phyloP scores from a whole-genome alignment of 495 filamentous ascomycete genomes.

The Cercophora sp. region DNA sequence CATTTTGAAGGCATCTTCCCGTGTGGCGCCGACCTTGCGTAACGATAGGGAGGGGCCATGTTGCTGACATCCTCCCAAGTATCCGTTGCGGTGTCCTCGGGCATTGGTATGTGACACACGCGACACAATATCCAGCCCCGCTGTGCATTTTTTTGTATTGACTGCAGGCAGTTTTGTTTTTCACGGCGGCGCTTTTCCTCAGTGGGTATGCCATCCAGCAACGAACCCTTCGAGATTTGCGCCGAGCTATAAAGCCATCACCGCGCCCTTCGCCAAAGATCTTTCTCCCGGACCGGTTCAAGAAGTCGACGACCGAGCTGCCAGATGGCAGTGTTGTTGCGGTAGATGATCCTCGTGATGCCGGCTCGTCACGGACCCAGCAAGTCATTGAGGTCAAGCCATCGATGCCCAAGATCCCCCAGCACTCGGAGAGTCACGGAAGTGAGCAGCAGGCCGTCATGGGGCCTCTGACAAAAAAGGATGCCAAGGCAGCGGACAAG shows the following conservation, averaged over 20 bases:
- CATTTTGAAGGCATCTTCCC: too few species aligned
- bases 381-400: slow-evolving; percentile 32
- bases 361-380: too few species aligned
- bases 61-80: slow-evolving; percentile 52
- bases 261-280: slow-evolving; percentile 40
- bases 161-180: slow-evolving; percentile 39
- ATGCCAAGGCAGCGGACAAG: slow-evolving; percentile 3
- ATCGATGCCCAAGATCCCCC: slow-evolving; percentile 14
- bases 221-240: slow-evolving; percentile 47
- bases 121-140: slow-evolving; percentile 28
- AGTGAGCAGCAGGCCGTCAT: neutral
- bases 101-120: slow-evolving; percentile 39
- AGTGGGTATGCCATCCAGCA: slow-evolving; percentile 54
- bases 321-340: slow-evolving; percentile 33
- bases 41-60: too few species aligned
- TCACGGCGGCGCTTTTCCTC: slow-evolving; percentile 49
- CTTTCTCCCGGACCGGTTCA: slow-evolving; percentile 39
- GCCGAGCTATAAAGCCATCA: slow-evolving; percentile 41
- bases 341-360: slow-evolving; percentile 17
- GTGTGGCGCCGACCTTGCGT: too few species aligned
- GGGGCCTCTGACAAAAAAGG: neutral
- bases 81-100: slow-evolving; percentile 45
- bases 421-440: neutral
- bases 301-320: slow-evolving; percentile 31
- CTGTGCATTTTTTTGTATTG: neutral